Conservation (phyloP, 495 filamentous ascomycete genomes). For the Aspergillus mulundensis region DNA sequence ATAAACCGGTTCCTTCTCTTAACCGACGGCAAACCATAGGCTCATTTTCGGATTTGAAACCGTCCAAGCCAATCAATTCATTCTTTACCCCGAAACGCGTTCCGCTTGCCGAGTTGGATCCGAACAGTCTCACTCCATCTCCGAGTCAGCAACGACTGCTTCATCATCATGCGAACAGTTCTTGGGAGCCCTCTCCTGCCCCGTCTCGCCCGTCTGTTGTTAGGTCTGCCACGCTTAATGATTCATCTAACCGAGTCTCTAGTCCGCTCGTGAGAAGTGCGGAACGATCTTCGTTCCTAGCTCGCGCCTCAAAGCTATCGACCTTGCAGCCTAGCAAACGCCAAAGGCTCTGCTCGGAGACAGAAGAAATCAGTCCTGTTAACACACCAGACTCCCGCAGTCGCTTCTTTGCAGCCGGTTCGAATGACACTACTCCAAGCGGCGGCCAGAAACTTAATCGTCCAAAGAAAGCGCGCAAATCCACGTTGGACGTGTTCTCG, state of each 20-base stretch:
- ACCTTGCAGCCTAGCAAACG: constrained; percentile 54
- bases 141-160: constrained; percentile 62
- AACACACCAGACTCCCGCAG: constrained; percentile 43
- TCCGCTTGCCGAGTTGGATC: constrained; percentile 81
- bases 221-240: constrained; percentile 37
- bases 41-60: constrained; percentile 55
- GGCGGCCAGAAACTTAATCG: constrained; percentile 41
- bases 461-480: constrained; percentile 46
- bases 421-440: constrained; percentile 47
- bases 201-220: constrained; percentile 27
- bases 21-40: constrained; percentile 40
- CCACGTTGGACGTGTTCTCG: constrained; percentile 57
- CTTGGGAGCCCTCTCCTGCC: constrained; percentile 50
- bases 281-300: constrained; percentile 43
- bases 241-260: constrained; percentile 33
- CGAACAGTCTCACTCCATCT: constrained; percentile 74
- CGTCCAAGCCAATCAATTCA: constrained; percentile 62
- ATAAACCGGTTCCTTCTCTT: constrained; percentile 28
- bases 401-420: constrained; percentile 51
- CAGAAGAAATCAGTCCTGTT: constrained; percentile 39
- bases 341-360: constrained; percentile 56
- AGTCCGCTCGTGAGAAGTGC: constrained; percentile 40
- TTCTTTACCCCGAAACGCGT: constrained; percentile 76
- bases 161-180: constrained; percentile 46
- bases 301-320: constrained; percentile 39